Evolutionary conservation across 495 filamentous ascomycete species (phyloP), one percentile per base, ranked within the genome.

Genomic region (Neurospora hispaniola): DNA sequence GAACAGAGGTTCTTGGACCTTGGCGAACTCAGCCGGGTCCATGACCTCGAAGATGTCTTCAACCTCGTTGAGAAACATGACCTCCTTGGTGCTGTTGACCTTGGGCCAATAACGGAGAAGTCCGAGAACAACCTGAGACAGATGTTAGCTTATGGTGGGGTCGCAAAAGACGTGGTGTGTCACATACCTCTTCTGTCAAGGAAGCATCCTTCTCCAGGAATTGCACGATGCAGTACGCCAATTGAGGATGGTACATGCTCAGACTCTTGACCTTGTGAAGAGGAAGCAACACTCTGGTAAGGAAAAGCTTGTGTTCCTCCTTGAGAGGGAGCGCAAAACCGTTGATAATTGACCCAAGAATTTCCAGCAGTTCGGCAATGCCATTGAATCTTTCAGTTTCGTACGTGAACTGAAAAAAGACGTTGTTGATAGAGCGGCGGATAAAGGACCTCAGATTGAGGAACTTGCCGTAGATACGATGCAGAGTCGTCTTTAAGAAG

Each of bases 1-100:
- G 86, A 99, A 99, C 48, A 99, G 85, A 20, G 94, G 94, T 75
- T 97, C 96, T 82, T 99, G 96, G 41, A 99, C 95, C 83, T 98
- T 99, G 71, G 94, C 94, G 77, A 99, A 99, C 81, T 99, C 96
- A 48, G 92, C 93, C 7, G 96, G 96, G 78, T 99, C 96, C 96
- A 99, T 99, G 43, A 99, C 96, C 85, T 99, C 96, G 77, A 99
- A 99, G 72, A 98, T 99, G 79, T 99, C 96, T 80, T 99, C 96
- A 10, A 99, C 96, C 79, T 99, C 96, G 77, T 99, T 99, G 77
- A 99, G 85, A 82, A 94, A 99, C 96, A 99, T 99, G 76, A 99
- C 96, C 80, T 99, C 96, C 80, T 99, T 99, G 14, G 96, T 98
- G 80, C 96, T 98, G 80, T 99, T 99, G 70, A 94, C 93, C 85